Evolutionary conservation across 179 eudicot genomes (phyloP).

Genomic region (Vitellaria paradoxa): DNA sequence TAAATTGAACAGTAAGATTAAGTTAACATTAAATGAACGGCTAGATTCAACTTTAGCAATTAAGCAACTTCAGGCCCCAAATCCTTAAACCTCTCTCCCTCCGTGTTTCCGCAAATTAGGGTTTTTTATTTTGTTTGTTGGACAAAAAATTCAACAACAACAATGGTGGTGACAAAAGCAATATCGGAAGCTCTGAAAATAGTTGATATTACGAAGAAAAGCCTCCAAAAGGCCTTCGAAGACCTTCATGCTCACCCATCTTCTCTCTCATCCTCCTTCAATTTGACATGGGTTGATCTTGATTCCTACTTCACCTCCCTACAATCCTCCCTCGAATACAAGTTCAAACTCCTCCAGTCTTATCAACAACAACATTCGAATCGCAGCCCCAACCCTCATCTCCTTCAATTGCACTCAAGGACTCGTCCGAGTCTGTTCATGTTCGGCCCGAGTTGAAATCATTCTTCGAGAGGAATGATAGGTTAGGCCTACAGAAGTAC

Average conservation of each 20-base stretch:
- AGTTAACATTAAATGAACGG: no score
- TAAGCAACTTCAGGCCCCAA: no score
- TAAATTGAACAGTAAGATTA: no score
- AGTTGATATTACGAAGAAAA: conserved; percentile 32
- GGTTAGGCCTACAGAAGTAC: conserved; percentile 32
- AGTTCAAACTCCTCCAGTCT: conserved; percentile 33
- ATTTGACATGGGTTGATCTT: conserved; percentile 37
- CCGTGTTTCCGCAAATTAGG: no score
- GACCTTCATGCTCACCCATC: conserved; percentile 35
- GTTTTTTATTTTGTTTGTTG: no score
- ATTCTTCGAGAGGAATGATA: conserved; percentile 39
- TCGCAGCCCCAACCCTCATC: neutral
- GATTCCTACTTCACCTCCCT: conserved; percentile 36
- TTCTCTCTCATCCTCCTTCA: conserved; percentile 20
- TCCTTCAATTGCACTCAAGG: neutral
- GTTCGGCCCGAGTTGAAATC: conserved; percentile 33
- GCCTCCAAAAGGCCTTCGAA: conserved; percentile 35
- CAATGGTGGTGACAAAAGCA: conserved; percentile 26
- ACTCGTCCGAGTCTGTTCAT: neutral
- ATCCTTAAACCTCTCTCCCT: no score
- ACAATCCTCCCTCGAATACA: conserved; percentile 21
- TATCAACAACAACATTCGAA: neutral
- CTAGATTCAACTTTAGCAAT: no score
- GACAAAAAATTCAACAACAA: neutral
- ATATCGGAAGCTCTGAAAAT: conserved; percentile 32